A percentile compares a stretch with the other conserved stretches of the same genome.
Conservation (phyloP, 202 grass and related monocot species). For the Alloteropsis angusta region DNA sequence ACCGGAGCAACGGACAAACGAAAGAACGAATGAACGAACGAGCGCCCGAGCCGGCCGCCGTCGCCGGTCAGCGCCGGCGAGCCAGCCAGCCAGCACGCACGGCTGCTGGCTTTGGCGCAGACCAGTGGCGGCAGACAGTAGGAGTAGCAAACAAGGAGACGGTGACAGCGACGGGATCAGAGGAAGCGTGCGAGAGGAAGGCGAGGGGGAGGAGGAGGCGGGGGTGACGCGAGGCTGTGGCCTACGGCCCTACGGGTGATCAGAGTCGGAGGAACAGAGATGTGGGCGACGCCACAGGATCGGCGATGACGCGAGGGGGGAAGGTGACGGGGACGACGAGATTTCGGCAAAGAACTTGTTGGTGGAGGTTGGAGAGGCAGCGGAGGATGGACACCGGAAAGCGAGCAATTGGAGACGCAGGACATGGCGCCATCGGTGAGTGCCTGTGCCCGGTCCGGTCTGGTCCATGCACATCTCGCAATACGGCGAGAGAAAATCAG, state of each 20-base stretch:
- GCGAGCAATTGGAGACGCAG: not conserved
- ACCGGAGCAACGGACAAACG: not conserved
- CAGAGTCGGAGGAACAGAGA: not conserved
- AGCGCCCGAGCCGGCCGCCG: not conserved
- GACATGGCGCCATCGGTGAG: not conserved
- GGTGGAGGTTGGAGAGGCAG: constrained; percentile 4
- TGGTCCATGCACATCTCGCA: not conserved
- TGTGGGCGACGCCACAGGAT: not conserved
- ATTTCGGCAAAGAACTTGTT: not conserved
- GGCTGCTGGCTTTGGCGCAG: not conserved
- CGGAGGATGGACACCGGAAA: not conserved
- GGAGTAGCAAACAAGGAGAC: constrained; percentile 11
- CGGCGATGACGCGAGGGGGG: constrained; percentile 8
- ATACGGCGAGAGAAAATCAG: not conserved
- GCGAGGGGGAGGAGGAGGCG: too few relatives aligned
- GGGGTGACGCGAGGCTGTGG: not conserved
- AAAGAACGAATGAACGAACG: constrained; percentile 17
- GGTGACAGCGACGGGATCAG: not conserved
- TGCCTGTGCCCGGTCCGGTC: not conserved
- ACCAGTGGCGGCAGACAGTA: not conserved
- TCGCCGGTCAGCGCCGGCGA: constrained; percentile 8
- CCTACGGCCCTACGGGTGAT: too few relatives aligned
- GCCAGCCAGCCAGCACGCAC: not conserved
- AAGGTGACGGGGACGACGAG: not conserved
- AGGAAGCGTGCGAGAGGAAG: not conserved